These are phyloP conservation scores for Platanus orientalis DNA, from an alignment of 164 flowering plant genomes.

Conservation along the genomic window DNA sequence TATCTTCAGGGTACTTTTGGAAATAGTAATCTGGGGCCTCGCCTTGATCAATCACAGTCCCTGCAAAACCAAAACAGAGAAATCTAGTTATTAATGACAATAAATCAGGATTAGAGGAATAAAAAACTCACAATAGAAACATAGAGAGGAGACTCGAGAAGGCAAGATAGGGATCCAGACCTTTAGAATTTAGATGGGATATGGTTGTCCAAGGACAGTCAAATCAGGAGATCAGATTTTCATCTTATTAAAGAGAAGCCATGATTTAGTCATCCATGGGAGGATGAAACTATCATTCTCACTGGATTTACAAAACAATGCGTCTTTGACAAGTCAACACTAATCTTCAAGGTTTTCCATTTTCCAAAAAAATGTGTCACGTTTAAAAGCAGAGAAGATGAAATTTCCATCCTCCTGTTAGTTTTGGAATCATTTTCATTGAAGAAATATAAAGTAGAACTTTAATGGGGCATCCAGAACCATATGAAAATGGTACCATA, in stretches of 20 bases:
- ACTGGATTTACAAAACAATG: too few relatives aligned
- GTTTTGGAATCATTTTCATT: too few relatives aligned
- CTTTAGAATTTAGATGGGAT: background rate
- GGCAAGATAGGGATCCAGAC: background rate
- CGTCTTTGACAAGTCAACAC: too few relatives aligned
- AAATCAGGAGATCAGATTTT: background rate
- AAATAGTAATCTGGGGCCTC: constrained; percentile 83
- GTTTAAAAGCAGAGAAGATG: too few relatives aligned
- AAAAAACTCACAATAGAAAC: background rate
- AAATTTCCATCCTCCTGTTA: too few relatives aligned
- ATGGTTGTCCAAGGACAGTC: background rate
- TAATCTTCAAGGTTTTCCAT: too few relatives aligned
- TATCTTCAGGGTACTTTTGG: constrained; percentile 77
- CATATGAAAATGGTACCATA: too few relatives aligned
- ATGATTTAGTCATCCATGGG: too few relatives aligned
- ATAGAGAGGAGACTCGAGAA: background rate
- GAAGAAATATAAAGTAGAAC: background rate
- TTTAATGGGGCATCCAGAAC: too few relatives aligned
- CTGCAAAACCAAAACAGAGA: constrained; percentile 31
- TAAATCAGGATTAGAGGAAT: background rate
- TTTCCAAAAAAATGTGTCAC: too few relatives aligned
- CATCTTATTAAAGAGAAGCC: too few relatives aligned
- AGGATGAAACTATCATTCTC: too few relatives aligned
- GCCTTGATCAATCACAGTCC: constrained; percentile 89
- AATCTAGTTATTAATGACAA: background rate